phyloP scores from a whole-genome alignment of 495 filamentous ascomycete genomes.

The Aspergillus biplanus region DNA sequence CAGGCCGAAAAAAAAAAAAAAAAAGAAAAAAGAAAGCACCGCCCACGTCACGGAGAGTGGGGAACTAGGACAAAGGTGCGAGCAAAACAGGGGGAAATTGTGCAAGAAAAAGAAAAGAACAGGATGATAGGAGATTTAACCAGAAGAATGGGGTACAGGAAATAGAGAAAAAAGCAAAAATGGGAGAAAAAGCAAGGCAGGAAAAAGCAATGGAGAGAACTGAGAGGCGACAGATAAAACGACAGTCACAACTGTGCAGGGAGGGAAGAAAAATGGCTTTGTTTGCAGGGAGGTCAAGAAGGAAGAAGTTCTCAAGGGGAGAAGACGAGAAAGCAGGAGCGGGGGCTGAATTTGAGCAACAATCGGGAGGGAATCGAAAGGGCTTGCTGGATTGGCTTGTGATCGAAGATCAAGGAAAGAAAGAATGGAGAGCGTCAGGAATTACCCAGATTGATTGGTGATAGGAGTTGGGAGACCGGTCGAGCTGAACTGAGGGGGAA shows the following conservation, averaged over 20 bases:
- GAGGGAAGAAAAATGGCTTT: slow-evolving; percentile 17
- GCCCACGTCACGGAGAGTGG: not conserved
- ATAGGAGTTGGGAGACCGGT: not conserved
- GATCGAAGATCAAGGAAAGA: not conserved
- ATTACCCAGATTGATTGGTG: not conserved
- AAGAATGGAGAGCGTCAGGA: not conserved
- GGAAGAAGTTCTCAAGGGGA: slow-evolving; percentile 2
- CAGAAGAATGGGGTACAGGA: slow-evolving; percentile 12
- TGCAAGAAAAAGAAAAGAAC: slow-evolving; percentile 6
- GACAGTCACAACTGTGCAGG: not conserved
- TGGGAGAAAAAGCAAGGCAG: slow-evolving; percentile 3
- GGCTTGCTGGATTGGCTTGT: not conserved
- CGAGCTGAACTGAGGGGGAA: slow-evolving; percentile 2
- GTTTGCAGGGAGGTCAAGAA: slow-evolving; percentile 1
- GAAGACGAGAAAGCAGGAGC: slow-evolving; percentile 6
- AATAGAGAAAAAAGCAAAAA: slow-evolving; percentile 5
- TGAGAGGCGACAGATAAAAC: not conserved
- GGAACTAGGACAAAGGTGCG: not conserved
- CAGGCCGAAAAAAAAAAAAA: not conserved
- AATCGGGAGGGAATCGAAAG: not conserved
- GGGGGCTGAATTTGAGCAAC: slow-evolving; percentile 1
- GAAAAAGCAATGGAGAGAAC: slow-evolving; percentile 10
- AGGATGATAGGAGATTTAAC: slow-evolving; percentile 17
- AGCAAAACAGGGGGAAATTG: slow-evolving; percentile 2
- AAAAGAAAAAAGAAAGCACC: not conserved